Percentiles rank a stretch among this genome's conserved stretches.
These are phyloP conservation scores for Trametes coccinea DNA, from an alignment of 768 basidiomycete species.

Conservation along the genomic window DNA sequence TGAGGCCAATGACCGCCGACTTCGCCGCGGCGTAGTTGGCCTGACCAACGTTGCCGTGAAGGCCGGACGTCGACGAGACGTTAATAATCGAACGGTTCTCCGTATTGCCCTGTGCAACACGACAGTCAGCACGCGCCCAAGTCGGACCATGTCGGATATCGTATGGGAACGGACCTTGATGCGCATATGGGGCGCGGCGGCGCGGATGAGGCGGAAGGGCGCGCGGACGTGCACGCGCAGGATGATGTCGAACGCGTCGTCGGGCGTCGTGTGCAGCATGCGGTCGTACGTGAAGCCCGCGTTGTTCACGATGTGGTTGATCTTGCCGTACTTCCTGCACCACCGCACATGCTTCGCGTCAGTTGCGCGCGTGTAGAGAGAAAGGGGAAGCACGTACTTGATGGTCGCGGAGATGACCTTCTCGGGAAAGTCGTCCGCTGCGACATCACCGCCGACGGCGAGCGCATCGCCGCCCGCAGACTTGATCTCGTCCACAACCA, in stretches of 20 bases:
- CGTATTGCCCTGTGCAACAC: constrained; percentile 42
- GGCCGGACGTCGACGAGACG: constrained; percentile 78
- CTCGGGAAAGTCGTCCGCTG: constrained; percentile 81
- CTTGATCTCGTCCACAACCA: constrained; percentile 74
- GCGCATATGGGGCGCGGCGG: constrained; percentile 84
- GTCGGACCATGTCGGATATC: neutral
- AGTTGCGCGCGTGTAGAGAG: neutral
- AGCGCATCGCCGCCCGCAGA: constrained; percentile 71
- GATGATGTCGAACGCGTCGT: constrained; percentile 81
- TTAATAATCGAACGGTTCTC: constrained; percentile 79
- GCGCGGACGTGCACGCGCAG: constrained; percentile 84
- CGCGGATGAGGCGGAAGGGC: constrained; percentile 81
- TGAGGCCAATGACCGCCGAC: constrained; percentile 73
- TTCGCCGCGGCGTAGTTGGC: constrained; percentile 82
- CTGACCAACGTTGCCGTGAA: constrained; percentile 88
- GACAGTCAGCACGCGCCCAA: neutral
- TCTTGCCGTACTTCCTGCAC: constrained; percentile 74
- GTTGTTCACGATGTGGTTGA: constrained; percentile 88
- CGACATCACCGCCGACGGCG: constrained; percentile 76
- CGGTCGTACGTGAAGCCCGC: constrained; percentile 82
- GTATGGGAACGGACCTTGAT: constrained; percentile 50
- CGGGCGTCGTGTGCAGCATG: constrained; percentile 86
- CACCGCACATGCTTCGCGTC: neutral
- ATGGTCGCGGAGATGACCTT: constrained; percentile 75
- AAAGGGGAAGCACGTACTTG: constrained; percentile 48